Base-by-base conservation (phyloP, 2,329 filamentous ascomycete genomes). In the Trichoderma semiorbis region DNA sequence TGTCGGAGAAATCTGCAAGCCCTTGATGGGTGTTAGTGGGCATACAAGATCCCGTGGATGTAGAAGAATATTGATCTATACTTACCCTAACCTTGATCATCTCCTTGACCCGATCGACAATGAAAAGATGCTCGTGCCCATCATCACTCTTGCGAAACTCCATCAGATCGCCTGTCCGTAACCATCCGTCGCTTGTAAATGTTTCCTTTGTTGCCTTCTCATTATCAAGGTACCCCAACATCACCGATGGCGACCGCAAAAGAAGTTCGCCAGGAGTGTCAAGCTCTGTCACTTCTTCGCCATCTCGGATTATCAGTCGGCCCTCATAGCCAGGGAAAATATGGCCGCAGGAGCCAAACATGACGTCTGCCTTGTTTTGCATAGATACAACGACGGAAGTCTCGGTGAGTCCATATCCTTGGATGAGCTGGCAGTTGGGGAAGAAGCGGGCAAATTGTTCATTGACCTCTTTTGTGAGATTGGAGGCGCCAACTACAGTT, bases 221-320 rank as follows among this genome's bases (percentile, higher is more conserved):
- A 76, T 96, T 95, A 80, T 95, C 91, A 68, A 95, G 82, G 76
- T 97, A 97, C 1, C 93, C 93, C 0, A 95, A 80, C 0, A 91
- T 89, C 2, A 95, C 86, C 1, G 90, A 89, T 0, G 92, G 93
- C 0, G 88, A 88, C 77, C 91, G 91, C n/a, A 95, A 86, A 24
- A 92, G 85, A 18, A 97, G 85, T 80, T 97, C 94, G 30, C 94
- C 93, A 0, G 91, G 91, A 65, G 89, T 87, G 72, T 93, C 80
- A 72, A 83, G 79, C 26, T 78, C 86, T 0, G 87, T 91, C 70
- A 96, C 86, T 78, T 96, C 93, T 7, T 85, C 83, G 1, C 92
- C 93, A 2, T 95, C 91, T 1, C 84, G 79, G 5, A 88, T 89
- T 21, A 97, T 81, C 5, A 97, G 82, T 76, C 92, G 91, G 58